Conservation (phyloP, 1,284 basidiomycete species). For the Lignosus rhinocerotis region DNA sequence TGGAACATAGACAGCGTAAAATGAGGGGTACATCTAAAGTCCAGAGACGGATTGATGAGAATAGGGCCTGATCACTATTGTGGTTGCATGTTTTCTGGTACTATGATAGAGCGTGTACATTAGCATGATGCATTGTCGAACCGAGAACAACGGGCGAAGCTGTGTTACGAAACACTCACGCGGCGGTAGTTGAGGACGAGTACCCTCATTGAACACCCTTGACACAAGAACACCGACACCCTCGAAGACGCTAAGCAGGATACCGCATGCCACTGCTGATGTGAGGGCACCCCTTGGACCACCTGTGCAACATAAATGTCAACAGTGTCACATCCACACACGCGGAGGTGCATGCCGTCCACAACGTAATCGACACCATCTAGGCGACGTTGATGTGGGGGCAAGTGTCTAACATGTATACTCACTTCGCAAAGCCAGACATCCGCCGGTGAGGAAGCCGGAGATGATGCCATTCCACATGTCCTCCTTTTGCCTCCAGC, state of each 20-base stretch:
- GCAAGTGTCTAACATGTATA: conserved; percentile 24
- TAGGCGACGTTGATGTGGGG: neutral
- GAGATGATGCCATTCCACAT: conserved; percentile 99
- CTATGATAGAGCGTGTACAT: conserved; percentile 16
- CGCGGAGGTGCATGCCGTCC: too few species aligned
- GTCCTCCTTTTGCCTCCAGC: conserved; percentile 97
- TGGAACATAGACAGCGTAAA: conserved; percentile 23
- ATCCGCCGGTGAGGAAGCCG: conserved; percentile 98
- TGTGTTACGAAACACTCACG: conserved; percentile 31
- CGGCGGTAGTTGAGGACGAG: conserved; percentile 69
- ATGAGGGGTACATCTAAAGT: conserved; percentile 31
- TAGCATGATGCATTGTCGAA: neutral
- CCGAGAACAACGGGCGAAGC: neutral
- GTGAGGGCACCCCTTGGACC: conserved; percentile 90
- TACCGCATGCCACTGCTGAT: conserved; percentile 94
- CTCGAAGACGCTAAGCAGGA: conserved; percentile 95
- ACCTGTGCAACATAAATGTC: conserved; percentile 48
- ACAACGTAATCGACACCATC: too few species aligned
- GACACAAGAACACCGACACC: conserved; percentile 90
- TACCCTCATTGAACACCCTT: conserved; percentile 81
- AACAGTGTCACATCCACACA: neutral
- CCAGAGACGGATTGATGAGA: conserved; percentile 12
- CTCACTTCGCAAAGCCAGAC: conserved; percentile 91
- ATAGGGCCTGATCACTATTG: conserved; percentile 20
- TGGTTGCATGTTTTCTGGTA: conserved; percentile 38